phyloP scores from a whole-genome alignment of 805 yeast genomes.

The Scheffersomyces ergatensis region DNA sequence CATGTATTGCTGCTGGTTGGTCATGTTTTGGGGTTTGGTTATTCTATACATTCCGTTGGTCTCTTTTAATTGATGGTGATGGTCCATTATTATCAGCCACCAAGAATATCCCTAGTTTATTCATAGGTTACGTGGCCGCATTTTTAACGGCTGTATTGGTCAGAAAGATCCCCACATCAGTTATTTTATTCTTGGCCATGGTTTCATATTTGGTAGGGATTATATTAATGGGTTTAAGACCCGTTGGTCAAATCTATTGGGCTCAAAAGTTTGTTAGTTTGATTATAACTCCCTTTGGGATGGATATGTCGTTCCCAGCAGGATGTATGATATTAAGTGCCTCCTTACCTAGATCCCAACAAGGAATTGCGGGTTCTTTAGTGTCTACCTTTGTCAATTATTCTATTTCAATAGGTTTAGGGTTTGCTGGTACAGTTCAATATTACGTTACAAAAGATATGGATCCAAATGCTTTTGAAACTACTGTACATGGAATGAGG shows the following conservation, averaged over 20 bases:
- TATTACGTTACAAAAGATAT: conserved; percentile 18
- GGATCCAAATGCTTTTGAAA: conserved; percentile 11
- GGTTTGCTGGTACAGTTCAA: conserved; percentile 34
- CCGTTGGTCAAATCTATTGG: conserved; percentile 61
- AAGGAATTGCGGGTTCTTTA: conserved; percentile 76
- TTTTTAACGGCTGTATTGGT: conserved; percentile 47
- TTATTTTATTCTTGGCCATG: conserved; percentile 50
- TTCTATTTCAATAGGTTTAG: conserved; percentile 44
- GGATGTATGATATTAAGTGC: conserved; percentile 61
- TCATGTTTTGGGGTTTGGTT: conserved; percentile 73
- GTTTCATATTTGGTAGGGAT: conserved; percentile 51
- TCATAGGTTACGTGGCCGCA: conserved; percentile 58
- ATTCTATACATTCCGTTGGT: conserved; percentile 54
- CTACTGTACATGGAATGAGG: conserved; percentile 19
- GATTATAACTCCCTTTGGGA: conserved; percentile 61
- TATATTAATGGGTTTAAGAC: conserved; percentile 51
- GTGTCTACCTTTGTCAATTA: conserved; percentile 71
- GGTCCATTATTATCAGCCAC: conserved; percentile 28
- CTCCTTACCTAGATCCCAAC: conserved; percentile 57
- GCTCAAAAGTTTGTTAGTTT: conserved; percentile 54
- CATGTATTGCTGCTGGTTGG: conserved; percentile 66
- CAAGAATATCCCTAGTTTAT: conserved; percentile 21
- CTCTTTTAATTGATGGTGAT: conserved; percentile 48
- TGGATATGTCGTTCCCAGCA: conserved; percentile 80
- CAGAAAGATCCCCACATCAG: conserved; percentile 44